Evolutionary conservation across 371 early-diverging fungal genomes (phyloP), one percentile per base, ranked within the genome.

Genomic region (Saksenaea oblongispora): DNA sequence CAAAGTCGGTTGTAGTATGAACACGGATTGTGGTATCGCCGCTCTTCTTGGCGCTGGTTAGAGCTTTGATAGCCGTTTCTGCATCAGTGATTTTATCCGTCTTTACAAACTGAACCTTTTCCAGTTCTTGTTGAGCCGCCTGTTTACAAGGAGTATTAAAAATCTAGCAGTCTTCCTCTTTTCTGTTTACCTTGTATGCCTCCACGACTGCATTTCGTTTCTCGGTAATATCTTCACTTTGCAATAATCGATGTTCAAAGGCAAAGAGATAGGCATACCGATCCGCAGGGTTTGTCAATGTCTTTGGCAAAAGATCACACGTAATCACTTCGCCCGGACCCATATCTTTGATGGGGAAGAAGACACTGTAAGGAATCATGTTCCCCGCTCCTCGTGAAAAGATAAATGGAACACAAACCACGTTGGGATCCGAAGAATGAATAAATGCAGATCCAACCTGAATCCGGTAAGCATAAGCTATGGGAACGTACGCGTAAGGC

Each of bases 341-440:
- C 44, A 87, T 76, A 51, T 82, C 82, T 53, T 81, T 72, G 60
- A 85, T 80, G 1, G 87, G 85, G 68, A 79, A 87, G 53, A 87
- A 67, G 54, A 87, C 80, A 55, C 84, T 84, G 57, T 87, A 87
- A 15, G 87, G 84, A 37, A 87, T 83, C 58, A 85, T 84, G 14
- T 70, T 73, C 9, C 57, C 65, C 3, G 73, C 70, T 2, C 87
- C 85, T 13, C 85, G 83, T 24, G 84, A 82, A 59, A 84, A 87
- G 70, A 87, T 83, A 59, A 87, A 87, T 7, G 87, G 87, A 4
- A 80, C 55, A 65, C 82, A 83, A 55, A 74, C 61, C 7, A 84
- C 74, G 63, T 84, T 84, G 56, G 87, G 87, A 1, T 75, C 71
- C 14, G 77, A 73, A 0, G 87, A 84, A 56, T 87, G 87, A 27